These are phyloP conservation scores for Mycena latifolia DNA, from an alignment of 768 basidiomycete species.

Conservation along the genomic window DNA sequence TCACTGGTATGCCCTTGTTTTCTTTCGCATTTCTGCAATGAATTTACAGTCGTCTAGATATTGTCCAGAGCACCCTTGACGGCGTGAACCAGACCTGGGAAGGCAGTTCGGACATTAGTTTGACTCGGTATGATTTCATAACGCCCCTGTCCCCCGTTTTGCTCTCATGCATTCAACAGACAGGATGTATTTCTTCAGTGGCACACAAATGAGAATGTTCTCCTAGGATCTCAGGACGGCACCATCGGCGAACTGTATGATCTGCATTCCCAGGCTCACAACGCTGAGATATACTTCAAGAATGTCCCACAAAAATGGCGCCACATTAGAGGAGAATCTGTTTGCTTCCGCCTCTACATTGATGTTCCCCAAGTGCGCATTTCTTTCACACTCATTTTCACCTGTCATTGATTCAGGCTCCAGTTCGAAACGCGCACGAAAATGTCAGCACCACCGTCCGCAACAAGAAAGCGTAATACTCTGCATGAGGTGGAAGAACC, in stretches of 20 bases:
- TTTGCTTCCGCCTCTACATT: constrained; percentile 9
- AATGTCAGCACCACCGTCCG: not conserved
- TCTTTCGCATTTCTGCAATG: too few species aligned
- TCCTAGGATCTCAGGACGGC: not conserved
- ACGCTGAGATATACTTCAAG: not conserved
- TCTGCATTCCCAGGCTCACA: not conserved
- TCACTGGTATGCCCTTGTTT: too few species aligned
- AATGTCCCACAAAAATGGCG: constrained; percentile 9
- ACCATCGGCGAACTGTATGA: constrained; percentile 14
- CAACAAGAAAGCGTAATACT: too few species aligned
- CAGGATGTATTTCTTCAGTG: constrained; percentile 9
- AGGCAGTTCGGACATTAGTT: not conserved
- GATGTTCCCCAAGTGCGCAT: too few species aligned
- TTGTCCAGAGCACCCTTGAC: not conserved
- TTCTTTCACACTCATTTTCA: too few species aligned
- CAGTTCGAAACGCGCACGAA: not conserved
- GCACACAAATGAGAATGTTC: constrained; percentile 11
- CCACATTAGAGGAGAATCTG: not conserved
- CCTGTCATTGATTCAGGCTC: too few species aligned
- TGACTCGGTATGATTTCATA: not conserved
- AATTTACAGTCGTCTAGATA: too few species aligned
- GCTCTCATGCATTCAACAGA: too few species aligned
- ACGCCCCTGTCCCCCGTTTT: too few species aligned
- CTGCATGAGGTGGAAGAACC: too few species aligned
- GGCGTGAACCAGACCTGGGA: constrained; percentile 2